Evolutionary conservation across 306 rosid species (phyloP).

Genomic region (Heteromeles arbutifolia): DNA sequence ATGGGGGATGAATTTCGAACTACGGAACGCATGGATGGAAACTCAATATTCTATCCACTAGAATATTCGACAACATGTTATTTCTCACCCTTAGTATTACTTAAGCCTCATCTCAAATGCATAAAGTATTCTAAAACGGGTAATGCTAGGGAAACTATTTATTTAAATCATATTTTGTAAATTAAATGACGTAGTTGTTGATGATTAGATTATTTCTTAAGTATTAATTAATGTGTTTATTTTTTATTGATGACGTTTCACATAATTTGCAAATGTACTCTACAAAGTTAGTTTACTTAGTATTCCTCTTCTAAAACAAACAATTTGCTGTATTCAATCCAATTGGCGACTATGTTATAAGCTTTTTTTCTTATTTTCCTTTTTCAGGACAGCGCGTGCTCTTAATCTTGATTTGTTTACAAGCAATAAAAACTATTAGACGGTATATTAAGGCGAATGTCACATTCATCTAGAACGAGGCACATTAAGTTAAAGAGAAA

Average conservation of each 20-base stretch:
- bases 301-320: neutral
- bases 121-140: neutral
- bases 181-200: no score
- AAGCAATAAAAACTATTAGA: neutral
- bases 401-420: neutral
- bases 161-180: no score
- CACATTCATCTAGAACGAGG: no score
- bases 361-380: neutral
- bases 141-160: no score
- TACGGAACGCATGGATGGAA: no score
- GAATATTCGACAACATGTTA: neutral
- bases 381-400: neutral
- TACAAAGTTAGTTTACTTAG: no score
- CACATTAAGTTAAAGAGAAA: neutral
- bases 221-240: no score
- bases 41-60: no score
- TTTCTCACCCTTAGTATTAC: neutral
- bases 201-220: no score
- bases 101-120: constrained; percentile 1
- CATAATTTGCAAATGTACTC: no score
- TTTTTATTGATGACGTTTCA: no score
- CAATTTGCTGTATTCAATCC: neutral
- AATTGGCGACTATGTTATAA: neutral
- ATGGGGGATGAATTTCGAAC: no score
- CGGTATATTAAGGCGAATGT: neutral